These are phyloP conservation scores for Neofusicoccum umdonicola DNA, from an alignment of 2,329 filamentous ascomycete genomes.

Conservation along the genomic window DNA sequence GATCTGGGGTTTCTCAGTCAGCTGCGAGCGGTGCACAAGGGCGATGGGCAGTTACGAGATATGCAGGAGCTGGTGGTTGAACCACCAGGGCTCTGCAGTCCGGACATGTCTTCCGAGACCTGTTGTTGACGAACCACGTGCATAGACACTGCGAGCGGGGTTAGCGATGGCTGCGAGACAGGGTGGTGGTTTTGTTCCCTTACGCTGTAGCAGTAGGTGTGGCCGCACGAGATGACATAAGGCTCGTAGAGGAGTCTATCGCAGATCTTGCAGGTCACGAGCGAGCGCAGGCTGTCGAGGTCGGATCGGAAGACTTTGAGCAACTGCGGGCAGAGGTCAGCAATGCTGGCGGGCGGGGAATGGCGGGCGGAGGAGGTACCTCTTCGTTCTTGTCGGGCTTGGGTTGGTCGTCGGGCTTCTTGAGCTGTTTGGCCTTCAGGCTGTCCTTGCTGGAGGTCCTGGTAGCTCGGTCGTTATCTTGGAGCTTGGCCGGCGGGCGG, in stretches of 20 bases:
- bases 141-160: slow-evolving; percentile 51
- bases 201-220: slow-evolving; percentile 70
- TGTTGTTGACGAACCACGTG: slow-evolving; percentile 55
- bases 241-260: slow-evolving; percentile 68
- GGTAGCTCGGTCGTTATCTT: slow-evolving; percentile 29
- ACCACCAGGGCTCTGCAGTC: slow-evolving; percentile 63
- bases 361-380: slow-evolving; percentile 23
- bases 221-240: slow-evolving; percentile 65
- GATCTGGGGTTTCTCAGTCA: slow-evolving; percentile 44
- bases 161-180: slow-evolving; percentile 23
- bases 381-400: slow-evolving; percentile 36
- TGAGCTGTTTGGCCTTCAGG: slow-evolving; percentile 37
- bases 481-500: slow-evolving; percentile 30
- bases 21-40: slow-evolving; percentile 27
- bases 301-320: slow-evolving; percentile 46
- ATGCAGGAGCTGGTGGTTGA: slow-evolving; percentile 62
- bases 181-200: slow-evolving; percentile 35
- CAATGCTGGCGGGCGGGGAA: neutral
- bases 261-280: slow-evolving; percentile 68
- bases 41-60: slow-evolving; percentile 43
- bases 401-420: slow-evolving; percentile 32
- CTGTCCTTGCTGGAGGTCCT: slow-evolving; percentile 38
- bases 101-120: slow-evolving; percentile 63
- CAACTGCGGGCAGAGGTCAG: slow-evolving; percentile 34
- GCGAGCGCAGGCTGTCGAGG: slow-evolving; percentile 58